These are phyloP conservation scores for Babesia ovis DNA, from an alignment of 169 alveolate genomes.

Conservation along the genomic window DNA sequence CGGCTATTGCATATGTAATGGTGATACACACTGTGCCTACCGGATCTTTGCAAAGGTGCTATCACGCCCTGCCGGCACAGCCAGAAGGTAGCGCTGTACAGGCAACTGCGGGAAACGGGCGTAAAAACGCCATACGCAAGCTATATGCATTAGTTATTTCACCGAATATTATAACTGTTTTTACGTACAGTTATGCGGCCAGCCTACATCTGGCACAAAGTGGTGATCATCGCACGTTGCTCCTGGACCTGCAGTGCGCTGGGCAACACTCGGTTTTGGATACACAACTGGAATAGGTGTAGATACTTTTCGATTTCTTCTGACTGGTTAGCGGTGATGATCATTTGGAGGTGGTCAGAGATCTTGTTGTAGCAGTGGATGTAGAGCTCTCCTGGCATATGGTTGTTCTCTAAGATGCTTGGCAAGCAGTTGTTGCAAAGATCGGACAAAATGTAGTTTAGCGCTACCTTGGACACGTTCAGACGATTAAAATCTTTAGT, in stretches of 20 bases:
- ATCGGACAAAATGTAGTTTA: constrained; percentile 66
- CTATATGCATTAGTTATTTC: constrained; percentile 1
- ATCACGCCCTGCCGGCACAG: constrained; percentile 40
- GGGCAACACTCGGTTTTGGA: constrained; percentile 69
- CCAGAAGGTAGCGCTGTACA: constrained; percentile 42
- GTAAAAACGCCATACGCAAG: constrained; percentile 24
- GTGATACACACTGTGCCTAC: neutral
- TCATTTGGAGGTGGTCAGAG: constrained; percentile 69
- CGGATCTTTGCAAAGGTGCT: constrained; percentile 1
- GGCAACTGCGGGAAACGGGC: constrained; percentile 19
- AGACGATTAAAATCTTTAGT: constrained; percentile 71
- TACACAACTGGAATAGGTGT: constrained; percentile 66
- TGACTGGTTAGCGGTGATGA: constrained; percentile 71
- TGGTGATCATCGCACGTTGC: constrained; percentile 74
- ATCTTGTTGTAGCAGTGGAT: constrained; percentile 72
- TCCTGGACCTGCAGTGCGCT: constrained; percentile 72
- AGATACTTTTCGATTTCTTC: constrained; percentile 70
- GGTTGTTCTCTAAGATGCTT: constrained; percentile 67
- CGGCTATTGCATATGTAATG: constrained; percentile 1
- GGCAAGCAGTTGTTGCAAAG: constrained; percentile 73
- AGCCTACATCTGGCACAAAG: constrained; percentile 68
- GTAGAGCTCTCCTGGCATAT: constrained; percentile 74
- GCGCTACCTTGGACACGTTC: constrained; percentile 71
- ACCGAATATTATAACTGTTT: constrained; percentile 10
- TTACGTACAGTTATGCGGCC: neutral